Base-by-base conservation (phyloP, 352 stramenopile species). In the Plasmopara muralis region DNA sequence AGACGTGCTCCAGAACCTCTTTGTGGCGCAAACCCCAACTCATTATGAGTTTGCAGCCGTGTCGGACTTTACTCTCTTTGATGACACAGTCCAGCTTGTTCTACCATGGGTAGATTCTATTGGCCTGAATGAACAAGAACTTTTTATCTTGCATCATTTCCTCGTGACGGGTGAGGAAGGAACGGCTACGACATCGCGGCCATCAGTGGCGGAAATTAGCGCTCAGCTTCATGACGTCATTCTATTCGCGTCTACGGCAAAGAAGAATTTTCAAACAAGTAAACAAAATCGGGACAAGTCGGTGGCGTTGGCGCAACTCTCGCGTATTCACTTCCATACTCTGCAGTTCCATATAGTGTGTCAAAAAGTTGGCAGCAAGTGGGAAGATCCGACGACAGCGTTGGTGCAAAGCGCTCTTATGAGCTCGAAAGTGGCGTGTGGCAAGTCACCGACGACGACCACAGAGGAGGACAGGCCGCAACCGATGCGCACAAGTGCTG, bases 311-410 rank as follows among this genome's bases (percentile, higher is more conserved):
- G 72, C 74, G 1, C 74, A 83, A 42, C 63, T 93, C 25, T 86
- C 66, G 30, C 82, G 82, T 43, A 86, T 92, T 47, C 82, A 92
- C 60, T 92, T 92, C 60, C 82, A 92, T 60, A 92, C 82, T 43
- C 67, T 93, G 20, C 82, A 90, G 43, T 93, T 93, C 62, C 82
- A 93, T 64, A 89, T 93, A 55, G 74, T 89, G 20, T 93, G 82
- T 62, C 82, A 93, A 46, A 70, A 76, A 44, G 47, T 72, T 7
- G 66, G 63, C 6, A 72, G 72, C 43, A 79, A 74, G 28, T 90
- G 79, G 79, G 75, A 74, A 29, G 73, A 89, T 48, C 79, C 82
- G 16, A 90, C 70, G 38, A 74, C 65, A 20, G 77, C 82, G 29
- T 57, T 92, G 29, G 60, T 90, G 13, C 79, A 92, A 47, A 87